Conservation (phyloP, 1,284 basidiomycete species). For the Peniophora sp. region DNA sequence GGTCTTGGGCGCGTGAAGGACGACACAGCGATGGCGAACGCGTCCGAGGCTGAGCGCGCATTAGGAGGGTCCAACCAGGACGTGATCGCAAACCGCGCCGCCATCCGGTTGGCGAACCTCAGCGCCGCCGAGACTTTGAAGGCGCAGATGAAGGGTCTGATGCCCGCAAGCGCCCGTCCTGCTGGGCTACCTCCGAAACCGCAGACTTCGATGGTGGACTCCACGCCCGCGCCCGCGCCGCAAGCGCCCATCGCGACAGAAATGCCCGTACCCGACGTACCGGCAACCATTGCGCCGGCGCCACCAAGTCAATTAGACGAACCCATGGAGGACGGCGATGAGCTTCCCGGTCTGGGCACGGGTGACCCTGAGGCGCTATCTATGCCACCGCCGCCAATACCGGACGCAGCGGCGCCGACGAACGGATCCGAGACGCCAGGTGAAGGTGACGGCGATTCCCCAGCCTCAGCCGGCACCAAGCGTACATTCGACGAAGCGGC, state of each 20-base stretch:
- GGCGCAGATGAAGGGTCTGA: conserved; percentile 75
- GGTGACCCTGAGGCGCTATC: conserved; percentile 1
- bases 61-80: conserved; percentile 77
- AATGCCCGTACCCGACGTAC: conserved; percentile 9
- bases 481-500: conserved; percentile 52
- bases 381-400: not conserved
- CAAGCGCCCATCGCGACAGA: conserved; percentile 5
- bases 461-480: conserved; percentile 46
- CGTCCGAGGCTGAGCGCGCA: conserved; percentile 54
- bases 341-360: conserved; percentile 23
- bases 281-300: conserved; percentile 1
- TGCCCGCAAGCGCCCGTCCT: conserved; percentile 47
- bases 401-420: not conserved
- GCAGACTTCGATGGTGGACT: not conserved
- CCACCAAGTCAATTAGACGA: not conserved
- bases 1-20: conserved; percentile 59
- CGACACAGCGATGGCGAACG: conserved; percentile 44
- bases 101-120: conserved; percentile 93
- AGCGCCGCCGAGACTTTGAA: conserved; percentile 91
- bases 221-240: conserved; percentile 12
- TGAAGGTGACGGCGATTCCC: conserved; percentile 9
- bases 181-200: conserved; percentile 19
- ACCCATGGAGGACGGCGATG: not conserved
- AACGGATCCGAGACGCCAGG: conserved; percentile 5
- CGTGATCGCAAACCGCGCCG: conserved; percentile 80